Conservation (phyloP, 2,329 filamentous ascomycete species). For the Lecanicillium sp. region DNA sequence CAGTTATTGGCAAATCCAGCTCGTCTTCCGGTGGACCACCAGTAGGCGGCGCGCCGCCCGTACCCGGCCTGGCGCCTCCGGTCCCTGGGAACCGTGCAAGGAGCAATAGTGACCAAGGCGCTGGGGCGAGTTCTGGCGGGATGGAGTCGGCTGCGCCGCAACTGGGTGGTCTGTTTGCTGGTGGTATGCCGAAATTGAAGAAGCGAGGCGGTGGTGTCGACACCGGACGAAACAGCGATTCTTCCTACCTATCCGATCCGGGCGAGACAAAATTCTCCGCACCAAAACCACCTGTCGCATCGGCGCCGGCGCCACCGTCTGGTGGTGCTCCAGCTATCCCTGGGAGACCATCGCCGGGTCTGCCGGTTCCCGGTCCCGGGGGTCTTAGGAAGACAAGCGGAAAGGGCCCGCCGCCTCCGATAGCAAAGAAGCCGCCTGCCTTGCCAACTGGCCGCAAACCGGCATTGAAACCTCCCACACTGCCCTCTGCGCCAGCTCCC, state of each 20-base stretch:
- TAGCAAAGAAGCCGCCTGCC: constrained; percentile 69
- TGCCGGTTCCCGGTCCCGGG: constrained; percentile 37
- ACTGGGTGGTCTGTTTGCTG: constrained; percentile 80
- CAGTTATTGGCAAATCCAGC: constrained; percentile 43
- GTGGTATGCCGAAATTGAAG: constrained; percentile 91
- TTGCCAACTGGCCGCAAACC: constrained; percentile 56
- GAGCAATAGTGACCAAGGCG: constrained; percentile 74
- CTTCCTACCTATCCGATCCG: constrained; percentile 77
- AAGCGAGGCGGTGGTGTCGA: constrained; percentile 77
- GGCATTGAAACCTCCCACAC: constrained; percentile 31
- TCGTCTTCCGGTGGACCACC: constrained; percentile 46
- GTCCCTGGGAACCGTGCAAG: constrained; percentile 64
- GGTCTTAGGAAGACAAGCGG: constrained; percentile 56
- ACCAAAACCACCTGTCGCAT: constrained; percentile 42
- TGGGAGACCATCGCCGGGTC: constrained; percentile 42
- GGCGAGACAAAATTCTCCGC: constrained; percentile 34
- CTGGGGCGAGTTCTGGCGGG: constrained; percentile 34
- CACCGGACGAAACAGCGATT: constrained; percentile 53
- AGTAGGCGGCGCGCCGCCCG: constrained; percentile 70
- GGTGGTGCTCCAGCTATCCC: constrained; percentile 54
- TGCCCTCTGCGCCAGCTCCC: constrained; percentile 29
- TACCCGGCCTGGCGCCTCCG: constrained; percentile 72
- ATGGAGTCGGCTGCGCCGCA: constrained; percentile 62
- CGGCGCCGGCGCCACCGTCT: constrained; percentile 51
- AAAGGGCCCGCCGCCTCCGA: constrained; percentile 68